Evolutionary conservation across 2,329 filamentous ascomycete species (phyloP), one percentile per base, ranked within the genome.

Genomic region (Ophiostoma fasciatum): DNA sequence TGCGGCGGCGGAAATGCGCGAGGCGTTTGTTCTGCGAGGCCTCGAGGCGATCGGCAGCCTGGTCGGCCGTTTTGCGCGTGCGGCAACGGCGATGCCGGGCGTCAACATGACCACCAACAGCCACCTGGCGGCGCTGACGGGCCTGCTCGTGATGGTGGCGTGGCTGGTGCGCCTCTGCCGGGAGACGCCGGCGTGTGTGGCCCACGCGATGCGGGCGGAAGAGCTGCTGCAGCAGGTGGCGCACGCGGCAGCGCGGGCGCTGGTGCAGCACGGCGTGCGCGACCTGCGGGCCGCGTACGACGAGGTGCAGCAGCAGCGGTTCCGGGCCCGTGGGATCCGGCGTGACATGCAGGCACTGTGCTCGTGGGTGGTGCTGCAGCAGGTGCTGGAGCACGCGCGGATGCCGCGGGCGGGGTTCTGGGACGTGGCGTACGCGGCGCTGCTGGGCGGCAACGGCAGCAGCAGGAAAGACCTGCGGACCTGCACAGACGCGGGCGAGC

Each of bases 351-450:
- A 56, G 12, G 43, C 51, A 2, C 46, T 66, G 8, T 62, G 72
- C 38, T 64, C 66, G 9, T 81, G 75, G 76, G 63, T 74, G 3
- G 56, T 70, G 17, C 42, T 72, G 5, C 71, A 77, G 47, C 65
- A 67, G 32, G 53, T 66, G 1, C 49, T 78, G 5, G 62, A 67
- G 20, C 54, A 59, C 23, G 62, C 64, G 11, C 53, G 51, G 7
- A 66, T 75, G 28, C 63, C 64, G 2, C 59, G 63, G 34, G 55
- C 59, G 17, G 64, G 64, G 1, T 79, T 80, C 45, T 79, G 74
- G 75, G 71, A 76, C 37, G 44, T 76, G 22, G 48, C 62, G 2
- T 65, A 70, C 40, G 46, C 58, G 6, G 50, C 57, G 10, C 52
- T 74, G 40, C 47, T 61, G 4, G 47, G 49, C 13, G 44, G 57